A percentile compares a stretch with the other conserved stretches of the same genome.
Conservation (phyloP, 1,284 basidiomycete genomes). For the Rhodotorula sp. region DNA sequence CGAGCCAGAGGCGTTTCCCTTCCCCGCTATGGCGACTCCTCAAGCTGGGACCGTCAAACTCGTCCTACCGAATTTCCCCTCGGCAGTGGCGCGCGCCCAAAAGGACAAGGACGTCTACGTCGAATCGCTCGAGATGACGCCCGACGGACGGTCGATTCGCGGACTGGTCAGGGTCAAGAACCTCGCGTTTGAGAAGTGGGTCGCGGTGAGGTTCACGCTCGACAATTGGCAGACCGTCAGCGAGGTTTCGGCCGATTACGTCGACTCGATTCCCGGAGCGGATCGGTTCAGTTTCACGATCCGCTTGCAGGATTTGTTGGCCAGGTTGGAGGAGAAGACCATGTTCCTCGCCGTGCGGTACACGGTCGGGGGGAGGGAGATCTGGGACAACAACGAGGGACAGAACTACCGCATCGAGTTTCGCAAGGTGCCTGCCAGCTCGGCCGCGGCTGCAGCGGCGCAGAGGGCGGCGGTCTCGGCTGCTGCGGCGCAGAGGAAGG, state of each 20-base stretch:
- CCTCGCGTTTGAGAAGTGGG: conserved; percentile 80
- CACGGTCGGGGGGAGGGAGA: conserved; percentile 63
- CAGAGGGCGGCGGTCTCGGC: conserved; percentile 39
- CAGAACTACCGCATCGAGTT: conserved; percentile 69
- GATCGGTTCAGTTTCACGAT: conserved; percentile 61
- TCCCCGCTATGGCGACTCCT: conserved; percentile 53
- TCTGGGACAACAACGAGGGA: conserved; percentile 89
- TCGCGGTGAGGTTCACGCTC: conserved; percentile 86
- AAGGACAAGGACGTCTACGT: conserved; percentile 55
- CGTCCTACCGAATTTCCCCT: conserved; percentile 56
- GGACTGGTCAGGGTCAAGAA: conserved; percentile 81
- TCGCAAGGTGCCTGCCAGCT: conserved; percentile 41
- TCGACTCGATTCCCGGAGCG: conserved; percentile 62
- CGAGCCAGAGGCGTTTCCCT: conserved; percentile 59
- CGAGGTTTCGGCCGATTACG: conserved; percentile 79
- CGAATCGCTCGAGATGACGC: conserved; percentile 60
- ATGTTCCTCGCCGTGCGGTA: conserved; percentile 80
- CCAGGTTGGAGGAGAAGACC: conserved; percentile 78
- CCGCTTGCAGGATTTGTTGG: conserved; percentile 56
- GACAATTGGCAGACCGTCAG: conserved; percentile 95
- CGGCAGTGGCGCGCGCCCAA: conserved; percentile 44
- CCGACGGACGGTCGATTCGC: conserved; percentile 62
- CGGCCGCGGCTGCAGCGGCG: conserved; percentile 35
- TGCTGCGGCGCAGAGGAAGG: conserved; percentile 1
- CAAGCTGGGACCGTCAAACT: conserved; percentile 45